Evolutionary conservation across 2,329 filamentous ascomycete genomes (phyloP).

Genomic region (Colletotrichum liriopes): DNA sequence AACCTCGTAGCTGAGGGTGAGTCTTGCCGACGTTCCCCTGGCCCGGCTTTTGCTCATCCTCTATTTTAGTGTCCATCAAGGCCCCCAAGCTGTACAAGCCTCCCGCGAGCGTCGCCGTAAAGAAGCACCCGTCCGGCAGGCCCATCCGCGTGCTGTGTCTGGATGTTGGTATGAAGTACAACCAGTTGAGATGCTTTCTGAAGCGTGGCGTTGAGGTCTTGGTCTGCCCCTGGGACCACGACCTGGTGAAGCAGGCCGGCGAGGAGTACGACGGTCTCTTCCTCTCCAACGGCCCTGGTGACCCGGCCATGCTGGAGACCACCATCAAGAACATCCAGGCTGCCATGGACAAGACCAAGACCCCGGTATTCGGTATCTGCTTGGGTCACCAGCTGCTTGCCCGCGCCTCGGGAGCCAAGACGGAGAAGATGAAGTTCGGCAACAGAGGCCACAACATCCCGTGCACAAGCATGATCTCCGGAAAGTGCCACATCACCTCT

Average conservation of each 20-base stretch:
- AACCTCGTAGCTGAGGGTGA: conserved; percentile 97
- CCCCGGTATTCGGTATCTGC: conserved; percentile 96
- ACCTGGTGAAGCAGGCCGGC: conserved; percentile 83
- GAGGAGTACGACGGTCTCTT: conserved; percentile 97
- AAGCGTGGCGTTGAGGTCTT: conserved; percentile 93
- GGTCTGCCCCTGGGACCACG: conserved; percentile 96
- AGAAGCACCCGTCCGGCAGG: conserved; percentile 91
- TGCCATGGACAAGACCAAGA: conserved; percentile 83
- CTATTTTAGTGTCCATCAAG: conserved; percentile 84
- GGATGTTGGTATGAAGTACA: conserved; percentile 98
- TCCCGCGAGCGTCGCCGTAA: conserved; percentile 72
- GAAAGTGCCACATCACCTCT: conserved; percentile 98
- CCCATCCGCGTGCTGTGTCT: conserved; percentile 90
- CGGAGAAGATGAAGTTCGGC: conserved; percentile 98
- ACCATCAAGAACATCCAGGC: conserved; percentile 86
- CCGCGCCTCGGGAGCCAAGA: conserved; percentile 87
- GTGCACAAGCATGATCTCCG: conserved; percentile 94
- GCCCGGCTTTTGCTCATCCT: conserved; percentile 56
- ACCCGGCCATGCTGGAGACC: conserved; percentile 86
- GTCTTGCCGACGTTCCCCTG: conserved; percentile 52
- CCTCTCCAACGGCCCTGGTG: conserved; percentile 97
- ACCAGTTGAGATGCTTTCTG: conserved; percentile 94
- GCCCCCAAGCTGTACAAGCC: conserved; percentile 89
- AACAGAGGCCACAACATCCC: conserved; percentile 99
- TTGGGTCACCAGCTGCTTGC: conserved; percentile 94